Conservation (phyloP, 192 early-diverging fungal species). For the Funneliformis geosporum region DNA sequence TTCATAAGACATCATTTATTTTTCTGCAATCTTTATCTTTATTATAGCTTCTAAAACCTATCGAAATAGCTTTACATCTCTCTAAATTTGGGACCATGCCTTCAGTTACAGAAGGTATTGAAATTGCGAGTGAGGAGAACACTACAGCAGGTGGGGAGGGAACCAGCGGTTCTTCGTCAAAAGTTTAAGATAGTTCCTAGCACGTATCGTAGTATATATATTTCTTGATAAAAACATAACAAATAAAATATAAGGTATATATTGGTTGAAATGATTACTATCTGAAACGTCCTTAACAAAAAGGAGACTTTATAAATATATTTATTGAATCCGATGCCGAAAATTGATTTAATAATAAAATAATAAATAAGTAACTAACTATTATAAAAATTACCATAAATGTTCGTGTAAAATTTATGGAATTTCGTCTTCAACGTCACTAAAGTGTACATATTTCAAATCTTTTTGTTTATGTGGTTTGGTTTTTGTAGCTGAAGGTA, state of each 20-base stretch:
- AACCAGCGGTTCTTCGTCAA: neutral
- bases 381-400: too few relatives aligned
- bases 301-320: too few relatives aligned
- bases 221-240: too few relatives aligned
- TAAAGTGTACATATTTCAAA: constrained; percentile 7
- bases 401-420: neutral
- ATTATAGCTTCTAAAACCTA: neutral
- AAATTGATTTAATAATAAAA: too few relatives aligned
- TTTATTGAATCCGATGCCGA: too few relatives aligned
- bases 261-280: neutral
- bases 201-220: too few relatives aligned
- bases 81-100: constrained; percentile 6
- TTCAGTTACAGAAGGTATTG: neutral
- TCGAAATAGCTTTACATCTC: neutral
- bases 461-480: neutral
- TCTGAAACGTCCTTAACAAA: too few relatives aligned
- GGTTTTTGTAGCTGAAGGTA: neutral
- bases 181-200: neutral
- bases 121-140: neutral
- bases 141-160: neutral
- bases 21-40: neutral
- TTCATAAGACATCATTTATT: neutral
- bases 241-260: neutral
- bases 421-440: constrained; percentile 12
- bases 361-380: too few relatives aligned